These are phyloP conservation scores for Saprolegnia diclina DNA, from an alignment of 352 stramenopile genomes.

Conservation along the genomic window DNA sequence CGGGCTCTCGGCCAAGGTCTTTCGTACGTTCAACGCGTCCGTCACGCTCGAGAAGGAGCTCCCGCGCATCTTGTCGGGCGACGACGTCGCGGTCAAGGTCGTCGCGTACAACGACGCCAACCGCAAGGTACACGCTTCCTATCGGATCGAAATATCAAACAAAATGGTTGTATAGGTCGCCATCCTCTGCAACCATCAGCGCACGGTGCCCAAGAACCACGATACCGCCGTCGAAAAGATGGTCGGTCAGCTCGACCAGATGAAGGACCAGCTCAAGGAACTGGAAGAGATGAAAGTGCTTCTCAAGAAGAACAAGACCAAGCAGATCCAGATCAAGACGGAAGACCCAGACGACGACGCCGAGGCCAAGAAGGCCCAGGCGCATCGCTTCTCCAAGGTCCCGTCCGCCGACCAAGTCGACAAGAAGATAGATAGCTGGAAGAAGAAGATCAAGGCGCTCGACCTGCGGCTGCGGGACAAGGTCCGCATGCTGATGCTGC, in stretches of 20 bases:
- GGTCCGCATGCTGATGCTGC: conserved; percentile 16
- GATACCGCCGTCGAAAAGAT: conserved; percentile 94
- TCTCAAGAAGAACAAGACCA: conserved; percentile 83
- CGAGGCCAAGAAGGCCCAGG: conserved; percentile 87
- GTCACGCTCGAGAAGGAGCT: conserved; percentile 98
- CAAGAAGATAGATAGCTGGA: conserved; percentile 93
- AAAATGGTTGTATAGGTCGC: conserved; percentile 62
- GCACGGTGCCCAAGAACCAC: conserved; percentile 96
- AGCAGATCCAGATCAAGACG: conserved; percentile 88
- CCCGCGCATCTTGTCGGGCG: conserved; percentile 45
- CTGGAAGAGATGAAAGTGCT: conserved; percentile 89
- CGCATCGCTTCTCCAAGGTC: conserved; percentile 91
- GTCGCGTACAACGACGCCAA: conserved; percentile 99
- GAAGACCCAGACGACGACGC: conserved; percentile 48
- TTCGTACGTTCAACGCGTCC: conserved; percentile 99
- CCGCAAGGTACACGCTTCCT: conserved; percentile 62
- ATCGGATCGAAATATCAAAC: neutral
- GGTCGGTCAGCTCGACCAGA: conserved; percentile 84
- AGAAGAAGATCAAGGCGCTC: conserved; percentile 89
- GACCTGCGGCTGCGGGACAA: conserved; percentile 96
- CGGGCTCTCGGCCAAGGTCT: conserved; percentile 99
- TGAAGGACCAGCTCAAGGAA: conserved; percentile 94
- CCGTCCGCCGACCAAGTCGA: conserved; percentile 91
- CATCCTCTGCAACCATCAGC: conserved; percentile 99
- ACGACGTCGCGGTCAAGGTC: conserved; percentile 86